Base-by-base conservation (phyloP, 1,139 yeast genomes). In the Arxiozyma slooffiae region DNA sequence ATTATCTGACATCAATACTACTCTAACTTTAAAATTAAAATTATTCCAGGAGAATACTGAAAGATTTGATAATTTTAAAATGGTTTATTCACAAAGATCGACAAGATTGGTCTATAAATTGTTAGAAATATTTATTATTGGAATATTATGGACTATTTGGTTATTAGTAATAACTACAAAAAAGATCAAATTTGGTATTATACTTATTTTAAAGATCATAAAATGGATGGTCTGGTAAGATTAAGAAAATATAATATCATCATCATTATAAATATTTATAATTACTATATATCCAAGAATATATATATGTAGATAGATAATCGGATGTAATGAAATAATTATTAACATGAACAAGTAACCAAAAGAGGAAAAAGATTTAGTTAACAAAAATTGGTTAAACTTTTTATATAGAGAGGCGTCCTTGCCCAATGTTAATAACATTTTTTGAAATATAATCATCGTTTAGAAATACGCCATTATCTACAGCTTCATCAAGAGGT, bases 1-100 rank as follows among this genome's bases (percentile, higher is more conserved):
- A 22, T 78, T 85, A 52, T 85, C 92, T 56, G 95, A 86, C 61
- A 83, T 88, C 53, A 86, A 84, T 65, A 88, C 96, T 0, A 83
- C 94, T 0, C 70, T 87, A 48, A 79, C 89, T 34, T 69, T 87
- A 49, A 87, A 85, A 59, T 70, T 86, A 41, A 72, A 95, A 51
- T 79, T 81, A 55, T 71, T 85, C n/a, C 78, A 78, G 48, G 95
- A 86, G 62, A 75, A 81, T 48, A 70, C 82, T 26, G 95, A 85
- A 53, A 75, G 74, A 45, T 69, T 82, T 48, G 76, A 77, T 6
- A 61, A 63, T 18, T 50, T 66, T 57, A 50, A 61, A 58, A 52
- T 57, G 54, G 66, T 57, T 67, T 46, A 67, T 56, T 41, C 69
- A 57, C 55, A 67, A 61, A 44, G 62, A 57, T 41, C 70, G 57